Base-by-base conservation (phyloP, 768 basidiomycete genomes). In the Naematelia aurantialba region DNA sequence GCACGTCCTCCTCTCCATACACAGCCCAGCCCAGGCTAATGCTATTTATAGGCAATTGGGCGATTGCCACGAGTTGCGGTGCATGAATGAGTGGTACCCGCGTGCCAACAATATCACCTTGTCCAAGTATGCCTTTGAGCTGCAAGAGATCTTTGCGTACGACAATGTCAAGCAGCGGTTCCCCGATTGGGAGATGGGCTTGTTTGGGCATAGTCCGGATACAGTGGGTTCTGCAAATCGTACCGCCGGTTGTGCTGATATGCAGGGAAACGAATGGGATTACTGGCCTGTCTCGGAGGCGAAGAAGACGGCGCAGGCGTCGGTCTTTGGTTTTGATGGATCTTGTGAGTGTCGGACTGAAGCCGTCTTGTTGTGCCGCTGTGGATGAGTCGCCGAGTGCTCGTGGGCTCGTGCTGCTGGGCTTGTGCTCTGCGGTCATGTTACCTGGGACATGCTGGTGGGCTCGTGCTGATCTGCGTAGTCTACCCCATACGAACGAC, bases 91-190 rank as follows among this genome's bases (percentile, higher is more conserved):
- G 56, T 72, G 74, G 72, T 75, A 75, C 55, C 73, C 72, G 22
- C 58, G 65, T 11, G 63, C 67, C 19, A 69, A 70, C 56, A 76
- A 76, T 48, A 75, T 76, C 60, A 76, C 75, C 17, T 60, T 76
- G 25, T 70, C 74, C 1, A 76, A 76, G 52, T 76, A 76, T 60
- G 75, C 72, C 8, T 75, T 75, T 52, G 75, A 76, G 59, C 67
- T 75, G 50, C 55, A 62, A 22, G 75, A 76, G 52, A 39, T 76
- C 19, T 76, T 75, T 57, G 56, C 60, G 12, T 67, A 65, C 34
- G 62, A 65, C 5, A 58, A 62, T 21, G 48, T 75, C 26, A 62
- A 62, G 24, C 39, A 56, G 42, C 52, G 49, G 21, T 76, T 61
- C 42, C 73, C 72, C 2, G 59, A 49, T 1, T 68, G 63, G 44